Conservation (phyloP, 2,329 filamentous ascomycete species). For the Sporothrix pallida region DNA sequence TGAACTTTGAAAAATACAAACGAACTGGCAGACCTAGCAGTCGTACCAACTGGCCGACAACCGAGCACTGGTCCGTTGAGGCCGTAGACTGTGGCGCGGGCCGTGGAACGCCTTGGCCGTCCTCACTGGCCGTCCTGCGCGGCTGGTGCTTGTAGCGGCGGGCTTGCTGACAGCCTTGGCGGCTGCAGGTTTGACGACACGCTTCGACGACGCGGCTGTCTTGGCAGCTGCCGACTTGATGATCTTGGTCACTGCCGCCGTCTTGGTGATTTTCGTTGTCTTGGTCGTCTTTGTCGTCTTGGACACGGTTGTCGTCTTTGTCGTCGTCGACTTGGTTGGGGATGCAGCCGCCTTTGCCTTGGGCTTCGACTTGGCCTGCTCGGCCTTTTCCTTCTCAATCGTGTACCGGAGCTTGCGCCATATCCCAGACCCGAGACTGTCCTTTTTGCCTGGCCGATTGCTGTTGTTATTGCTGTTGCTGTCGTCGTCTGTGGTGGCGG, state of each 20-base stretch:
- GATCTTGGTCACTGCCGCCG: not conserved
- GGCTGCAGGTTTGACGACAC: constrained; percentile 1
- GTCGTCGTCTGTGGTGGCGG: not conserved
- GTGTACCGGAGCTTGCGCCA: constrained; percentile 38
- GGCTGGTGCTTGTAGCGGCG: not conserved
- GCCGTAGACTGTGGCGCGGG: constrained; percentile 29
- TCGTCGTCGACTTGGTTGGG: not conserved
- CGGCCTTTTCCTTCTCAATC: constrained; percentile 23
- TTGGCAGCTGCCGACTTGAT: not conserved
- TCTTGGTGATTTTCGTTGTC: not conserved
- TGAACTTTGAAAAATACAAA: too few relatives aligned
- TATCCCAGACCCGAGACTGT: constrained; percentile 36
- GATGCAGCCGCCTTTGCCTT: not conserved
- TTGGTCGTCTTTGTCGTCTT: constrained; percentile 10
- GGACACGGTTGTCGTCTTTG: constrained; percentile 9
- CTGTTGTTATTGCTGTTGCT: not conserved
- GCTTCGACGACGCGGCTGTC: not conserved
- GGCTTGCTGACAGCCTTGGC: constrained; percentile 3
- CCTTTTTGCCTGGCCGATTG: not conserved
- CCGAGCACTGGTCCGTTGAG: constrained; percentile 19
- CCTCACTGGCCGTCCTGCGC: constrained; percentile 1
- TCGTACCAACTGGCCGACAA: not conserved
- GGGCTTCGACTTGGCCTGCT: not conserved
- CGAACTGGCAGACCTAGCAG: too few relatives aligned
- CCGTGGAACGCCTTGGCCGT: constrained; percentile 29